A percentile compares a stretch with the other conserved stretches of the same genome.
Evolutionary conservation across 2,329 filamentous ascomycete genomes (phyloP).

Genomic region (Penicillium italicum): DNA sequence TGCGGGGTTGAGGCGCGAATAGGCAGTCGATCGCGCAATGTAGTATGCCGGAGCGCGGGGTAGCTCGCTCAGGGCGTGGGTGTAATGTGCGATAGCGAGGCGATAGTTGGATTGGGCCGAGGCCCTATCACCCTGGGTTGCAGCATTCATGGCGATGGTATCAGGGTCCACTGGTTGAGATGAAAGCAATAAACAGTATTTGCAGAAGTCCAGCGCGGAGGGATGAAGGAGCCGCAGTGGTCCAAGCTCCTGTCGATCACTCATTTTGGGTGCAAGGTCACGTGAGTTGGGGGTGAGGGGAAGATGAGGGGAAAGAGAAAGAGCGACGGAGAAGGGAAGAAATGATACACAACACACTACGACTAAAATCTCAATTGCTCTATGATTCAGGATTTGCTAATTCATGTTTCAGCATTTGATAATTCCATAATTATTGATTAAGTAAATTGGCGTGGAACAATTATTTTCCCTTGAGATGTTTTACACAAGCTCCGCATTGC

Average conservation of each 20-base stretch:
- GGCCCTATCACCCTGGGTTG: slow-evolving; percentile 57
- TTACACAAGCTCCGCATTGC: slow-evolving; percentile 55
- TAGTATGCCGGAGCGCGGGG: slow-evolving; percentile 73
- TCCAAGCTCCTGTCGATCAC: not conserved
- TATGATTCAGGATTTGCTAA: too few species aligned
- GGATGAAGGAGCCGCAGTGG: not conserved
- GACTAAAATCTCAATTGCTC: not conserved
- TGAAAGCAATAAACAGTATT: too few species aligned
- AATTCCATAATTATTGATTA: not conserved
- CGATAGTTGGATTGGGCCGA: slow-evolving; percentile 62
- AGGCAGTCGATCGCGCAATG: slow-evolving; percentile 74
- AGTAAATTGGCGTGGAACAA: not conserved
- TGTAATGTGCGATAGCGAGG: slow-evolving; percentile 65
- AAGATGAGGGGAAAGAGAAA: not conserved
- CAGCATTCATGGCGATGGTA: slow-evolving; percentile 47
- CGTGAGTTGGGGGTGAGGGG: not conserved
- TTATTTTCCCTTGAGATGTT: slow-evolving; percentile 11
- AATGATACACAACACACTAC: not conserved
- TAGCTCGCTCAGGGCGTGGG: slow-evolving; percentile 59
- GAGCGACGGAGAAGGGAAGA: not conserved
- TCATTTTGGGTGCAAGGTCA: not conserved
- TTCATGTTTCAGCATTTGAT: too few species aligned
- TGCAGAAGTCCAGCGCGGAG: not conserved
- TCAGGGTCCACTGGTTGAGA: not conserved
- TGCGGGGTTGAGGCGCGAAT: slow-evolving; percentile 58